These are phyloP conservation scores for Elsinoe fawcettii DNA, from an alignment of 2,329 filamentous ascomycete species.

Conservation along the genomic window DNA sequence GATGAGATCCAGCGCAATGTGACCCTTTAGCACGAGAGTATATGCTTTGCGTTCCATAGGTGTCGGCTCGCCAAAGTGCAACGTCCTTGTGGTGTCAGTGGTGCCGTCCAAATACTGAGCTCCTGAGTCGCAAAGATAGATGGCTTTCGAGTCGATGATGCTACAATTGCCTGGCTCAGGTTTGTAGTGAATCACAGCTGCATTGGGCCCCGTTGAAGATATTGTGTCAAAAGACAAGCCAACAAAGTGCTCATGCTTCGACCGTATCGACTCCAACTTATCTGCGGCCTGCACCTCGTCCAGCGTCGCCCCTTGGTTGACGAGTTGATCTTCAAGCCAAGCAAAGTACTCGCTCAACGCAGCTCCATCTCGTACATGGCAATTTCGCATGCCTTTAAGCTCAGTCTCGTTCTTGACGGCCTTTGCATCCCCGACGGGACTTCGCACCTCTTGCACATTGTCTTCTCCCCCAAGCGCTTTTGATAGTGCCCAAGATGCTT, in stretches of 20 bases:
- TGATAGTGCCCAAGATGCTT: constrained; percentile 87
- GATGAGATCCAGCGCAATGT: constrained; percentile 78
- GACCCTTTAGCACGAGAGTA: constrained; percentile 88
- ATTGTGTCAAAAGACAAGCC: constrained; percentile 94
- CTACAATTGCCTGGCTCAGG: constrained; percentile 77
- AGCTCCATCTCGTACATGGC: constrained; percentile 87
- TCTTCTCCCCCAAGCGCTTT: constrained; percentile 77
- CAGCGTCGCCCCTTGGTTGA: constrained; percentile 61
- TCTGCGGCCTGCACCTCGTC: constrained; percentile 91
- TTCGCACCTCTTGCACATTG: constrained; percentile 76
- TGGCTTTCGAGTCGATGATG: constrained; percentile 69
- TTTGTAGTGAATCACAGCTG: constrained; percentile 92
- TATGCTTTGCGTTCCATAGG: constrained; percentile 81
- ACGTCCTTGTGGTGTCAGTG: constrained; percentile 86
- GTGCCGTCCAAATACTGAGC: constrained; percentile 96
- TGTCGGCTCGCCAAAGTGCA: constrained; percentile 83
- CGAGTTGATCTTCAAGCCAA: constrained; percentile 86
- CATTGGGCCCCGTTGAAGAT: constrained; percentile 86
- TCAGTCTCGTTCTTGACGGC: constrained; percentile 89
- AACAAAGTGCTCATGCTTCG: constrained; percentile 65
- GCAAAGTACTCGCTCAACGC: constrained; percentile 89
- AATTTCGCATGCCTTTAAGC: constrained; percentile 84
- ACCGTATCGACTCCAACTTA: constrained; percentile 71
- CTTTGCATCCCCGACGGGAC: constrained; percentile 83
- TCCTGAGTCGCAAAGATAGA: constrained; percentile 95